These are phyloP conservation scores for Nothophytophthora sp. DNA, from an alignment of 352 stramenopile genomes.

Conservation along the genomic window DNA sequence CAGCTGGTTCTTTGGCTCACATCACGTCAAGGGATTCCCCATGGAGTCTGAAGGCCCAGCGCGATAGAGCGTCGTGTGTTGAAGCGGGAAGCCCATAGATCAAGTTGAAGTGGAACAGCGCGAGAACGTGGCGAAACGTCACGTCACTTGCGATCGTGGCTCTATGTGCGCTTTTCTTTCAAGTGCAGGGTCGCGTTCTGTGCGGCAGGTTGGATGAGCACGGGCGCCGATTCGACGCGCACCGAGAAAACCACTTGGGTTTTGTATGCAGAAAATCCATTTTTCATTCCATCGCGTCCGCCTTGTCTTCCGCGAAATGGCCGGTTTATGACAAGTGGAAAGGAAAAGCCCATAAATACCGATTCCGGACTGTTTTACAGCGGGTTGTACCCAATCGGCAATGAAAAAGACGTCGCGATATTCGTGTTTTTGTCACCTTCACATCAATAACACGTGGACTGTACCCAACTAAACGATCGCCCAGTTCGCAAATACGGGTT, in stretches of 20 bases:
- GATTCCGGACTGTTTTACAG: not conserved
- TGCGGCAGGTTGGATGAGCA: not conserved
- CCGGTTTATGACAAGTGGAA: constrained; percentile 5
- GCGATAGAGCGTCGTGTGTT: no score
- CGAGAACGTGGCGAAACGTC: not conserved
- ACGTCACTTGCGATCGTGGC: constrained; percentile 6
- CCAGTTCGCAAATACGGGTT: not conserved
- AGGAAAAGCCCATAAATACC: not conserved
- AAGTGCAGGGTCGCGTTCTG: constrained; percentile 5
- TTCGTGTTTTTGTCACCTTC: no score
- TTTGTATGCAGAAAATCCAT: constrained; percentile 30
- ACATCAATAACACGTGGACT: no score
- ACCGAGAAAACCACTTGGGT: no score
- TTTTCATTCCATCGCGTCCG: constrained; percentile 31
- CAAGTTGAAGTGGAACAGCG: no score
- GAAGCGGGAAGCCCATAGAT: no score
- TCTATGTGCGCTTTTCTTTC: constrained; percentile 28
- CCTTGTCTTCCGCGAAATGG: not conserved
- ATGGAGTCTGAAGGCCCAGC: no score
- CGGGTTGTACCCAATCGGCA: not conserved
- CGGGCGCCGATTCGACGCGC: no score
- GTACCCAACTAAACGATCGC: no score
- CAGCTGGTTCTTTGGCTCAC: no score
- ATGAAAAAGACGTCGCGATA: not conserved
- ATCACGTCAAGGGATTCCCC: no score